Evolutionary conservation across 192 early-diverging fungal species (phyloP).

Genomic region (Entomortierella chlamydospora): DNA sequence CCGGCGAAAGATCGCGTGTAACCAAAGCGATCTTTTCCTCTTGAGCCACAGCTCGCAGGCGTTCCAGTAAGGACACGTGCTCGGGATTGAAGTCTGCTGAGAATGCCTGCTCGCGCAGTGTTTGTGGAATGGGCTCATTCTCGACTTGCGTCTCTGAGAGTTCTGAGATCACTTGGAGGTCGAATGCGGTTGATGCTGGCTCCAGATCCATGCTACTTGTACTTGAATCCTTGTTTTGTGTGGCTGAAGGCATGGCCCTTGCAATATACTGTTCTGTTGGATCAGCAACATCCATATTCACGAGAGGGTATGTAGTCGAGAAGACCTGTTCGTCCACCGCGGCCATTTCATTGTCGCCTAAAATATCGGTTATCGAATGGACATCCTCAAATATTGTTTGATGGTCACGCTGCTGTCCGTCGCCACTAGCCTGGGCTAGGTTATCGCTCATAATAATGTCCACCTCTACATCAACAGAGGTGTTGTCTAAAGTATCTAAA

Average conservation of each 20-base stretch:
- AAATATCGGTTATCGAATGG: neutral
- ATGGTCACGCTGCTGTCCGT: neutral
- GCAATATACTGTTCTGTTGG: too few relatives aligned
- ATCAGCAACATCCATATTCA: too few relatives aligned
- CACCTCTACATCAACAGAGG: neutral
- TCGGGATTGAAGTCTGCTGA: neutral
- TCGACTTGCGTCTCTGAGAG: too few relatives aligned
- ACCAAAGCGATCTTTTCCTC: constrained; percentile 6
- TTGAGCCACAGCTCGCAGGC: constrained; percentile 3
- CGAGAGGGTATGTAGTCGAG: too few relatives aligned
- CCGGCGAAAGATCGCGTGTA: neutral
- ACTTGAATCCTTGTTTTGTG: too few relatives aligned
- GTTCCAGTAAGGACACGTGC: constrained; percentile 15
- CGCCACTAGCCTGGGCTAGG: neutral
- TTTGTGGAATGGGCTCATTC: too few relatives aligned
- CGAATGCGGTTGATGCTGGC: neutral
- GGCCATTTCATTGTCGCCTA: too few relatives aligned
- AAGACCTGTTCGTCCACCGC: too few relatives aligned
- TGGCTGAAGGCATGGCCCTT: too few relatives aligned
- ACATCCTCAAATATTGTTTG: neutral
- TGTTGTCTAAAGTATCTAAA: neutral
- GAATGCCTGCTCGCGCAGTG: too few relatives aligned
- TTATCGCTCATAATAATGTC: neutral
- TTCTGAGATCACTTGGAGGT: neutral
- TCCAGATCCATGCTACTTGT: neutral